Evolutionary conservation across 495 filamentous ascomycete species (phyloP), one percentile per base, ranked within the genome.

Genomic region (Neurospora sp.): DNA sequence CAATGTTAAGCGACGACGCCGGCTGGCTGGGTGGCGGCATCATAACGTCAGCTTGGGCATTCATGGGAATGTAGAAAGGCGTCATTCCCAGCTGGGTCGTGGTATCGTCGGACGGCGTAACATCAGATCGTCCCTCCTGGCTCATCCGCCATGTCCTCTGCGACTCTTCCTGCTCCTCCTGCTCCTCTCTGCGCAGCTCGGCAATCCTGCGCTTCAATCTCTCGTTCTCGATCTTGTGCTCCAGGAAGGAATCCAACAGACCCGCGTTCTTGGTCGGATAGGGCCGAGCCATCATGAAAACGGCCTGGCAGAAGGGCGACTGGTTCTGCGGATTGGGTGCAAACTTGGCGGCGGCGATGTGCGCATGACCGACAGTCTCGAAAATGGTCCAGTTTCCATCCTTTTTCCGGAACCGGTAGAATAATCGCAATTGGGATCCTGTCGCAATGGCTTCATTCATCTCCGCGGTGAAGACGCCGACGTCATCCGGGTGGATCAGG

Each of bases 191-290:
- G 75, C 90, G 91, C 48, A 99, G 86, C 78, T 97, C 94, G 16
- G 90, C 89, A 73, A 99, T 97, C 41, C 92, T 89, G 74, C 92
- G 92, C 72, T 86, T 88, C 46, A 99, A 81, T 20, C 96, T 89
- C 81, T 97, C 94, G 76, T 99, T 98, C 80, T 98, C 96, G 69
- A 98, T 94, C 81, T 98, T 98, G 82, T 98, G 95, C 81, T 99
- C 96, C 16, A 99, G 85, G 74, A 97, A 98, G 1, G 95, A 96
- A 81, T 99, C 94, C 69, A 99, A 82, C 9, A 97, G 84, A 11
- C 87, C 89, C 0, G 93, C 89, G 78, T 94, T 96, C 79, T 91
- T 93, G 68, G 91, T 96, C 8, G 94, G 94, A 80, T 98, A 97
- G 11, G 94, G 96, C 27, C 96, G 87, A 35, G 93, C 90, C 89